A percentile compares a stretch with the other conserved stretches of the same genome.
These are phyloP conservation scores for Phytopythium sindhum DNA, from an alignment of 352 stramenopile species.

Conservation along the genomic window DNA sequence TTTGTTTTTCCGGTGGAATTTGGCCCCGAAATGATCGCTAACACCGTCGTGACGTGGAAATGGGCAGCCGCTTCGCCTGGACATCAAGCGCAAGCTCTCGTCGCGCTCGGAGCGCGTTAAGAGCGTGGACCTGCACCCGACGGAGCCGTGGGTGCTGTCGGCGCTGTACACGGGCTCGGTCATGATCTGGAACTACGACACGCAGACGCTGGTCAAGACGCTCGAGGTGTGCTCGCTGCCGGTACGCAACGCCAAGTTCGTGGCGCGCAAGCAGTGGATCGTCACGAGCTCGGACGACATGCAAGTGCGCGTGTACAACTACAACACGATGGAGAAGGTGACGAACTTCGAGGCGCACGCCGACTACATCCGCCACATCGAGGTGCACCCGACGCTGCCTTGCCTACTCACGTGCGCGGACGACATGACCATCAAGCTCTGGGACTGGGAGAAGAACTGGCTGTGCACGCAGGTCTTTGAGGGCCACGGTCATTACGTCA, in stretches of 20 bases:
- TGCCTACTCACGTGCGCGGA: conserved; percentile 96
- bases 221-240: conserved; percentile 97
- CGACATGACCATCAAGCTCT: conserved; percentile 99
- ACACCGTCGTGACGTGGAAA: not conserved
- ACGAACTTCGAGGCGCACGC: conserved; percentile 95
- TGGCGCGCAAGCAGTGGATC: conserved; percentile 98
- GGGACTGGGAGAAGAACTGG: conserved; percentile 95
- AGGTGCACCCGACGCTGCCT: conserved; percentile 96
- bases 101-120: conserved; percentile 97
- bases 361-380: conserved; percentile 98
- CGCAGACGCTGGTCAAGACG: conserved; percentile 93
- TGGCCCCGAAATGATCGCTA: not conserved
- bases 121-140: conserved; percentile 97
- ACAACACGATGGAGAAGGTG: conserved; percentile 99
- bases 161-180: conserved; percentile 97
- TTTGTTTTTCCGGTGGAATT: not conserved
- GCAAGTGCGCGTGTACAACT: conserved; percentile 98
- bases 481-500: conserved; percentile 98
- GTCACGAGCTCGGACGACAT: conserved; percentile 95
- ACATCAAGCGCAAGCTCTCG: conserved; percentile 94
- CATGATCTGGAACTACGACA: conserved; percentile 99
- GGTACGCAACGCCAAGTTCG: conserved; percentile 93
- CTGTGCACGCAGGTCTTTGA: conserved; percentile 79
- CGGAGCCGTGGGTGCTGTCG: conserved; percentile 96
- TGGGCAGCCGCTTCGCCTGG: conserved; percentile 63